A percentile compares a stretch with the other conserved stretches of the same genome.
Conservation (phyloP, 140 eudicot genomes). For the Cichorium intybus region DNA sequence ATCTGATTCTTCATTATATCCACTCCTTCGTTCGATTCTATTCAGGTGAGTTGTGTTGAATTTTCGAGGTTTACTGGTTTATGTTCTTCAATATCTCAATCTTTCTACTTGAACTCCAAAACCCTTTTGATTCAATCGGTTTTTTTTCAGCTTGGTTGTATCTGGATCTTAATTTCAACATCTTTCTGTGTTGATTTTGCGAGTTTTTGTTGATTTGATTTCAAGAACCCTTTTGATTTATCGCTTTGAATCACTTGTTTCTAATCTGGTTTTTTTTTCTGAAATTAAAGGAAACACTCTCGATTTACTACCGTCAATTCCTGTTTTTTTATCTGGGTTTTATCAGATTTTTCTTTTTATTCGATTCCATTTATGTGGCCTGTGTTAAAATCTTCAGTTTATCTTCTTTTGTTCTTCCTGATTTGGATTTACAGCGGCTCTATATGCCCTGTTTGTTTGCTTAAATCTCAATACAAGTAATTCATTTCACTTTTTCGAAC, state of each 20-base stretch:
- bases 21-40: constrained; percentile 5
- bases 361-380: background rate
- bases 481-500: background rate
- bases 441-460: constrained; percentile 2
- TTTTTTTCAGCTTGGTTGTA: constrained; percentile 5
- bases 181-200: background rate
- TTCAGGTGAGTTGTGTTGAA: background rate
- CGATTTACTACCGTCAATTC: background rate
- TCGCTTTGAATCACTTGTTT: background rate
- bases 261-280: background rate
- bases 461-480: background rate
- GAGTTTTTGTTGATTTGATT: background rate
- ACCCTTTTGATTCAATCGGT: constrained; percentile 2
- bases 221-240: background rate
- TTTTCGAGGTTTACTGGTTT: background rate
- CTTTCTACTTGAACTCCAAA: background rate
- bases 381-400: background rate
- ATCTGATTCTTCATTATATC: constrained; percentile 1
- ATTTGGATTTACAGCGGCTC: constrained; percentile 3
- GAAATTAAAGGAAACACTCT: background rate
- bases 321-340: background rate
- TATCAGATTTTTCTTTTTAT: background rate
- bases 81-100: background rate
- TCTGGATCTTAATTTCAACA: background rate
- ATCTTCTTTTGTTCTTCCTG: background rate